Evolutionary conservation across 805 yeast species (phyloP).

Genomic region (Kazachstania kunashirensis): DNA sequence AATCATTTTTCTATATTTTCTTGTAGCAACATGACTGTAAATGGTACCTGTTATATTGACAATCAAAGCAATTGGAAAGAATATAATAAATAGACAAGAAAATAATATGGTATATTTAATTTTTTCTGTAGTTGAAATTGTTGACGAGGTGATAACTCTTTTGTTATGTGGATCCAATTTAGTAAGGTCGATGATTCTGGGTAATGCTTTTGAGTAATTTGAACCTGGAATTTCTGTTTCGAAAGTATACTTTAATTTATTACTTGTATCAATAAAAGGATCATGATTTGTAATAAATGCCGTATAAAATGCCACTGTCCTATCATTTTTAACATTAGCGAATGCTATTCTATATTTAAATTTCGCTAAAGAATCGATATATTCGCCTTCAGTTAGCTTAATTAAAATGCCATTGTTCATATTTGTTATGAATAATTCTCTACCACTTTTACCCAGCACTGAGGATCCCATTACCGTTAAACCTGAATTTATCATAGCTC

Average conservation of each 20-base stretch:
- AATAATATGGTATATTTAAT: not conserved
- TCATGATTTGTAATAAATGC: slow-evolving; percentile 63
- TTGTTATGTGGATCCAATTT: slow-evolving; percentile 8
- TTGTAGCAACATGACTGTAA: slow-evolving; percentile 23
- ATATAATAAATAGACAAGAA: slow-evolving; percentile 3
- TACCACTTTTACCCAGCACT: slow-evolving; percentile 58
- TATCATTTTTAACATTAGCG: slow-evolving; percentile 72
- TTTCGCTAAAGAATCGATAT: slow-evolving; percentile 41
- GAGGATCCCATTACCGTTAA: slow-evolving; percentile 46
- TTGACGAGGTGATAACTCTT: not conserved
- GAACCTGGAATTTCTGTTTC: slow-evolving; percentile 32
- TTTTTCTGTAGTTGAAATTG: not conserved
- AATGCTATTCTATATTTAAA: slow-evolving; percentile 52
- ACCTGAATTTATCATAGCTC: slow-evolving; percentile 6
- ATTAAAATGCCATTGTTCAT: slow-evolving; percentile 35
- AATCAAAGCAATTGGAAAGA: slow-evolving; percentile 22
- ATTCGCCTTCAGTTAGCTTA: slow-evolving; percentile 33
- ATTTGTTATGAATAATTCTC: slow-evolving; percentile 55
- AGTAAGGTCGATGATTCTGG: slow-evolving; percentile 23
- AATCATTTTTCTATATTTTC: slow-evolving; percentile 18
- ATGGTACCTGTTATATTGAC: slow-evolving; percentile 24
- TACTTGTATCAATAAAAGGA: slow-evolving; percentile 59
- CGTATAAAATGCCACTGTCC: slow-evolving; percentile 83
- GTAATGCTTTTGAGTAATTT: slow-evolving; percentile 13
- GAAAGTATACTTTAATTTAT: slow-evolving; percentile 38